Percentiles rank a stretch among this genome's conserved stretches.
Conservation (phyloP, 2,329 filamentous ascomycete genomes). For the Celoporthe dispersa region DNA sequence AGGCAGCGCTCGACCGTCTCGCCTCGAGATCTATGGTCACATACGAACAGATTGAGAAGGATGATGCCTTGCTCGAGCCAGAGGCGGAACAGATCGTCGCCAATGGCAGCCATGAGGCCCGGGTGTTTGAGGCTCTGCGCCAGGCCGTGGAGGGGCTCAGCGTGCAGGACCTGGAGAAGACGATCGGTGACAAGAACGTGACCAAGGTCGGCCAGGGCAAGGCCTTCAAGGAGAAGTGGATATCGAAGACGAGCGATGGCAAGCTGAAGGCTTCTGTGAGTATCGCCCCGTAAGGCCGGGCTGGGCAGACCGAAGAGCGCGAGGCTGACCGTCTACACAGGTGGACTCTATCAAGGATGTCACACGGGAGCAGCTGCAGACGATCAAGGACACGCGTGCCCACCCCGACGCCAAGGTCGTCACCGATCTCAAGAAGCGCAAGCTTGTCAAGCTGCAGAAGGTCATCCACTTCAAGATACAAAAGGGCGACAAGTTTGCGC, state of each 20-base stretch:
- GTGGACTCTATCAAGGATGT: slow-evolving; percentile 78
- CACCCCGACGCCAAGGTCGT: slow-evolving; percentile 76
- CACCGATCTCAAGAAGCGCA: slow-evolving; percentile 87
- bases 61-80: slow-evolving; percentile 75
- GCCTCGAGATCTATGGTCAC: slow-evolving; percentile 82
- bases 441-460: slow-evolving; percentile 83
- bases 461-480: slow-evolving; percentile 80
- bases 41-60: slow-evolving; percentile 81
- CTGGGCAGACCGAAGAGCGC: neutral
- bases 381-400: slow-evolving; percentile 71
- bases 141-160: slow-evolving; percentile 78
- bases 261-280: slow-evolving; percentile 51
- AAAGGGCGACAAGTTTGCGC: slow-evolving; percentile 87
- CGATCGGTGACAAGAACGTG: slow-evolving; percentile 73
- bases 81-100: slow-evolving; percentile 74
- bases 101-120: slow-evolving; percentile 81
- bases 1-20: slow-evolving; percentile 86
- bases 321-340: slow-evolving; percentile 38
- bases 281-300: neutral
- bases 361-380: slow-evolving; percentile 75
- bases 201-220: slow-evolving; percentile 90
- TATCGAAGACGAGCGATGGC: slow-evolving; percentile 63
- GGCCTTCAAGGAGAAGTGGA: slow-evolving; percentile 84
- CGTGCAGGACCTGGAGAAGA: slow-evolving; percentile 72
- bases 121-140: slow-evolving; percentile 76